Percentiles rank a stretch among this genome's conserved stretches.
phyloP scores from a whole-genome alignment of 495 filamentous ascomycete species.

The Penicillium antarcticum region DNA sequence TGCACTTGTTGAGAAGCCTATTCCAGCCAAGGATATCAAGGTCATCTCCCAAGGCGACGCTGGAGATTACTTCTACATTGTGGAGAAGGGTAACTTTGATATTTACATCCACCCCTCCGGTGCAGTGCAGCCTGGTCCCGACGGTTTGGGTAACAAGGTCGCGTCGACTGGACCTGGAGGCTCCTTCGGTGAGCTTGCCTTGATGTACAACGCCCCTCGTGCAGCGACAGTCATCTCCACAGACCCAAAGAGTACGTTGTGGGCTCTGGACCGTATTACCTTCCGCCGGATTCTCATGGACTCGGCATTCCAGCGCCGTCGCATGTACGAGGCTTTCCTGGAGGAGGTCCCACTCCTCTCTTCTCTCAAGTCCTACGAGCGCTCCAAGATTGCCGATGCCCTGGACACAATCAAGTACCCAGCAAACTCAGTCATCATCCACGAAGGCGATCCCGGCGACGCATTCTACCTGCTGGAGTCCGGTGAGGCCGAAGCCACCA shows the following conservation, averaged over 20 bases:
- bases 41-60: conserved; percentile 95
- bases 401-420: conserved; percentile 86
- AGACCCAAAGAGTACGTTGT: conserved; percentile 75
- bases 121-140: conserved; percentile 71
- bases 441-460: conserved; percentile 86
- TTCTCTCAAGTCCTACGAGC: conserved; percentile 82
- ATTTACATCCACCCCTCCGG: conserved; percentile 85
- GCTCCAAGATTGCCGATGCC: conserved; percentile 95
- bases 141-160: conserved; percentile 86
- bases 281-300: conserved; percentile 99
- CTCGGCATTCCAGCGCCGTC: conserved; percentile 89
- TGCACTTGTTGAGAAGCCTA: conserved; percentile 89
- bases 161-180: conserved; percentile 79
- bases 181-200: conserved; percentile 93
- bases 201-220: conserved; percentile 98
- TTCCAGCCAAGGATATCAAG: conserved; percentile 92
- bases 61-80: conserved; percentile 96
- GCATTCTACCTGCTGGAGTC: conserved; percentile 89
- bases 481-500: conserved; percentile 85
- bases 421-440: conserved; percentile 77
- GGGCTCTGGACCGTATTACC: conserved; percentile 92
- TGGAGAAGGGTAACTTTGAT: conserved; percentile 87
- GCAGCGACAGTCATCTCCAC: conserved; percentile 92
- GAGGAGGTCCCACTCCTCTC: conserved; percentile 91
- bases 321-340: conserved; percentile 97